phyloP scores from a whole-genome alignment of 2,329 filamentous ascomycete genomes.

The Diplocarpon rosae region DNA sequence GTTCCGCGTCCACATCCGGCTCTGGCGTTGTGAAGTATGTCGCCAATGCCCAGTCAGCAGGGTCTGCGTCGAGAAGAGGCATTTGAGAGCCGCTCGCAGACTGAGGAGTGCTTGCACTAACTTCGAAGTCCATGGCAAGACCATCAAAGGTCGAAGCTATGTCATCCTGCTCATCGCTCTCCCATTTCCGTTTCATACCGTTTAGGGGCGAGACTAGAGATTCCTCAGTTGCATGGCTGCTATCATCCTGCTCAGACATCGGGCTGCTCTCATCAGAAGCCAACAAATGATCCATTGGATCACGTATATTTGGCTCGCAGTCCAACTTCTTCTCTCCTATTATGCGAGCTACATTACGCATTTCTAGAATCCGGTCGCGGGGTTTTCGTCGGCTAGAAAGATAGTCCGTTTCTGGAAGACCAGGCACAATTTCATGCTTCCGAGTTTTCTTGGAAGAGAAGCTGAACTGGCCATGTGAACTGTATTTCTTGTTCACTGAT shows the following conservation, averaged over 20 bases:
- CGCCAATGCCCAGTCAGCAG: constrained; percentile 33
- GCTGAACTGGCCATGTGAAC: constrained; percentile 21
- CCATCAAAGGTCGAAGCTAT: constrained; percentile 24
- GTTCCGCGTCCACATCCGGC: constrained; percentile 31
- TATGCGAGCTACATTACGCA: constrained; percentile 31
- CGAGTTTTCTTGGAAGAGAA: constrained; percentile 11
- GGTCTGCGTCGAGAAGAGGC: constrained; percentile 25
- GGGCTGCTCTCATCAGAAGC: constrained; percentile 32
- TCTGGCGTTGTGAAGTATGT: constrained; percentile 50
- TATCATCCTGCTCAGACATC: constrained; percentile 45
- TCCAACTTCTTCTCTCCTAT: constrained; percentile 30
- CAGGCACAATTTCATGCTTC: constrained; percentile 3
- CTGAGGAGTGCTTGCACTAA: constrained; percentile 18
- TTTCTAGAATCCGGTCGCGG: constrained; percentile 7
- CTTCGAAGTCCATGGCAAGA: constrained; percentile 22
- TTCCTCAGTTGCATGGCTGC: constrained; percentile 39
- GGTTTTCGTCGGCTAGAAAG: constrained; percentile 15
- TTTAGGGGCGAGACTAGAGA: constrained; percentile 37
- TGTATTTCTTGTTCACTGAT: constrained; percentile 26
- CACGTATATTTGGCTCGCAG: constrained; percentile 7
- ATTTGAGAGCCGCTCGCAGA: constrained; percentile 21
- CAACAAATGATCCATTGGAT: constrained; percentile 16
- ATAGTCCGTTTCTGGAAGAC: constrained; percentile 22
- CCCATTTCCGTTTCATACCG: constrained; percentile 27
- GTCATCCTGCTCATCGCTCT: constrained; percentile 21